phyloP scores from a whole-genome alignment of 768 basidiomycete genomes.

The Phaeotremella skinneri region DNA sequence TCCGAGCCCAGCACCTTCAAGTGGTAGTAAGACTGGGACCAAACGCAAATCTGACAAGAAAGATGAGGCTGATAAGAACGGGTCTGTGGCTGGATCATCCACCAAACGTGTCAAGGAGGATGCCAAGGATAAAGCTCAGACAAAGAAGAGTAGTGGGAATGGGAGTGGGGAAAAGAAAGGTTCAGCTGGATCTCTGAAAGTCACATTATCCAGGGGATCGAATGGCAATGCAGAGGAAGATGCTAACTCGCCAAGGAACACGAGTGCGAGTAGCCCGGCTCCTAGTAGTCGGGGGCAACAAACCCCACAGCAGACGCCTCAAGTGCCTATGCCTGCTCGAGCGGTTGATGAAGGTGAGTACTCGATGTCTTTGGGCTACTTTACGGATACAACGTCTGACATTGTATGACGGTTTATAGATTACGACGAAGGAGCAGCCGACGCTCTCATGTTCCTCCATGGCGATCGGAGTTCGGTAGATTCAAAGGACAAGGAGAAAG shows the following conservation, averaged over 20 bases:
- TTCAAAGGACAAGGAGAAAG: conserved; percentile 18
- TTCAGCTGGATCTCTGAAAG: conserved; percentile 19
- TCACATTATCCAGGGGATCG: conserved; percentile 13
- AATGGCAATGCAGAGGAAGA: conserved; percentile 23
- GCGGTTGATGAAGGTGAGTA: conserved; percentile 67
- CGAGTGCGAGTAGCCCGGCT: conserved; percentile 12
- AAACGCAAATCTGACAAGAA: conserved; percentile 20
- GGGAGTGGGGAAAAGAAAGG: conserved; percentile 19
- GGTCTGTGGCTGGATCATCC: conserved; percentile 12
- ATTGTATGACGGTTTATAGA: conserved; percentile 53
- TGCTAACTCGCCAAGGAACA: conserved; percentile 14
- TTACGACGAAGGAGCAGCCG: conserved; percentile 89
- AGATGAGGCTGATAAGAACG: conserved; percentile 14
- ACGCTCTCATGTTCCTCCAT: conserved; percentile 73
- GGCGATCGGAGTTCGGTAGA: conserved; percentile 42
- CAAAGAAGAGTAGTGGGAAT: conserved; percentile 33
- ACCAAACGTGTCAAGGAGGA: conserved; percentile 35
- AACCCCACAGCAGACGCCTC: conserved; percentile 48
- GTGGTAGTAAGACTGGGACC: conserved; percentile 25
- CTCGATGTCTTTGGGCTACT: background rate
- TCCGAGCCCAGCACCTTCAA: conserved; percentile 36
- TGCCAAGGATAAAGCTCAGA: conserved; percentile 37
- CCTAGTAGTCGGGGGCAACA: conserved; percentile 14
- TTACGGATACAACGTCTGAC: conserved; percentile 10
- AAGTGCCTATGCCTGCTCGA: conserved; percentile 54